phyloP scores from a whole-genome alignment of 2,329 filamentous ascomycete species.

The Epichloe coenophiala region DNA sequence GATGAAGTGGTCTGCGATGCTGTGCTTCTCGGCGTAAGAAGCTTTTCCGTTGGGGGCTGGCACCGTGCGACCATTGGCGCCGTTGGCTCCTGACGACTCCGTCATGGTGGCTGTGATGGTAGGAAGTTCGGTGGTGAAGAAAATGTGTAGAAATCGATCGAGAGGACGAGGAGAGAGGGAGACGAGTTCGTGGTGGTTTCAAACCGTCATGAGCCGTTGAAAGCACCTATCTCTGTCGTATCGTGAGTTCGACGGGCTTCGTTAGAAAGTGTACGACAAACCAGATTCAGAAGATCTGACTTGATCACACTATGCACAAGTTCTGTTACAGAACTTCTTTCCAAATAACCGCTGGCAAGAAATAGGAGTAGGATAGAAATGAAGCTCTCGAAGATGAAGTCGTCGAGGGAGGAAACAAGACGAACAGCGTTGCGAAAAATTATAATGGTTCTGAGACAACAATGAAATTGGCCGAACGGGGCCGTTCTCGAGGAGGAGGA shows the following conservation, averaged over 20 bases:
- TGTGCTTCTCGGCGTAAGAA: slow-evolving; percentile 68
- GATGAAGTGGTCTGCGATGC: slow-evolving; percentile 86
- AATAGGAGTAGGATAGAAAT: neutral
- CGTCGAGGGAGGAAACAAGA: slow-evolving; percentile 5
- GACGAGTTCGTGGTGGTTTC: neutral
- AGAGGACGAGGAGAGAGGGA: neutral
- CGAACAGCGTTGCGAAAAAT: neutral
- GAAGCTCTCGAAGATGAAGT: neutral
- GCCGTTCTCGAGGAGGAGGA: slow-evolving; percentile 5
- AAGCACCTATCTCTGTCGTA: neutral
- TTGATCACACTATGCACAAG: neutral
- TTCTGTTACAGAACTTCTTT: slow-evolving; percentile 4
- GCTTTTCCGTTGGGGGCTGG: slow-evolving; percentile 43
- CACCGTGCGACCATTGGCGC: slow-evolving; percentile 34
- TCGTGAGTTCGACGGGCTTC: slow-evolving; percentile 1
- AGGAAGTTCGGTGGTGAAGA: neutral
- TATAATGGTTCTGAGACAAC: neutral
- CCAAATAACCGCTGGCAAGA: slow-evolving; percentile 2
- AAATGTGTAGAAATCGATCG: neutral
- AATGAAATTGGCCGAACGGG: neutral
- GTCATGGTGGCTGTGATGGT: slow-evolving; percentile 28
- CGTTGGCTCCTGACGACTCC: slow-evolving; percentile 26
- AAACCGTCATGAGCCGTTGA: slow-evolving; percentile 1
- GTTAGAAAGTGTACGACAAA: neutral
- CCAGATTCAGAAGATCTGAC: slow-evolving; percentile 1